Evolutionary conservation across 495 filamentous ascomycete species (phyloP), one percentile per base, ranked within the genome.

Genomic region (Penicillium atrosanguineum): DNA sequence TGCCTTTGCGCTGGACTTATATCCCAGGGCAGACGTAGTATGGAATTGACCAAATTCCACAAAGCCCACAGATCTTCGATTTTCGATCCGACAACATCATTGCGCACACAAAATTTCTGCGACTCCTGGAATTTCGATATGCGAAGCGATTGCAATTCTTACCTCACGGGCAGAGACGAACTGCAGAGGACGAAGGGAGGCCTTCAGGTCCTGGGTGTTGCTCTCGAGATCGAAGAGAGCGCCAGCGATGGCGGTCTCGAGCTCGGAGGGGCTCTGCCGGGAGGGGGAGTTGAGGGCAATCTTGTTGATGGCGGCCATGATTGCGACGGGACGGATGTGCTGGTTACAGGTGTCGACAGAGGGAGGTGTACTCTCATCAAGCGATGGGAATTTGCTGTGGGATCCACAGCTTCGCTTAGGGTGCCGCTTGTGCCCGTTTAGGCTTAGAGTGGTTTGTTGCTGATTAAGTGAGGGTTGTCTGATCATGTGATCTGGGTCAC

Each of bases 151-250:
- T 44, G 42, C 62, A 69, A 61, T 80, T 81, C 90, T 87, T 85
- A 98, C 94, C 92, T 98, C 94, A 72, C 90, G 88, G 71, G 94
- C 94, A 75, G 88, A 93, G 69, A 89, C 86, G 81, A 98, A 95
- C 83, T 97, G 94, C 73, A 98, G 84, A 70, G 94, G 95, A 62
- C 94, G 83, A 69, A 98, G 87, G 50, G 89, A 83, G 68, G 79
- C 81, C 87, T 89, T 94, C 80, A 98, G 89, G 77, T 98, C 94
- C 70, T 89, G 77, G 69, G 91, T 95, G 84, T 95, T 96, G 80
- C 84, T 89, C 88, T 98, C 94, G 71, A 98, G 86, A 64, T 98
- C 94, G 80, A 87, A 95, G 57, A 98, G 88, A 78, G 93, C 94
- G 76, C 83, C 85, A 70, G 94, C 92, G 71, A 98, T 94, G 79